Conservation (phyloP, 1,284 basidiomycete genomes). For the Wallemia ichthyophaga region DNA sequence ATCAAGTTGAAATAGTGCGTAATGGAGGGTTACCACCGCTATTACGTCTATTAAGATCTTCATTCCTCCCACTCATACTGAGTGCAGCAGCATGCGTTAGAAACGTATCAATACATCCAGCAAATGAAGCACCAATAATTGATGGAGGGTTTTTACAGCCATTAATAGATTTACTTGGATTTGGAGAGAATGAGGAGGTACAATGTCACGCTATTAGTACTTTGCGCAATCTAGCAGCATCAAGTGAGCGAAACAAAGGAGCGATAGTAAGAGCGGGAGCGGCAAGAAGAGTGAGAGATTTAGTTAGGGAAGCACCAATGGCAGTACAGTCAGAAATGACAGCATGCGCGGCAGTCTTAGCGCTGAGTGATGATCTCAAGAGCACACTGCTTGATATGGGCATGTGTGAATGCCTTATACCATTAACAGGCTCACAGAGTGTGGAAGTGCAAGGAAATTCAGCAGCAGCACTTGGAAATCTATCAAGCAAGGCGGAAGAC, state of each 20-base stretch:
- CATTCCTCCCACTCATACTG: conserved; percentile 92
- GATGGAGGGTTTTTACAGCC: conserved; percentile 92
- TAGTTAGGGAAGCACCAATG: conserved; percentile 79
- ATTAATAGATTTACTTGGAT: conserved; percentile 77
- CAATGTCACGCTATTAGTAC: conserved; percentile 99
- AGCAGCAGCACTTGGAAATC: conserved; percentile 84
- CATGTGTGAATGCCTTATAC: conserved; percentile 88
- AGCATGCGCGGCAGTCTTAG: conserved; percentile 82
- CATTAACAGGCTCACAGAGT: conserved; percentile 76
- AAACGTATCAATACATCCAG: conserved; percentile 94
- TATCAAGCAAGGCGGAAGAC: conserved; percentile 91
- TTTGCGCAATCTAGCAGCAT: conserved; percentile 80
- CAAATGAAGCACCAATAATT: conserved; percentile 97
- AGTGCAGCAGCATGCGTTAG: conserved; percentile 96
- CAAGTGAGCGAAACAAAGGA: conserved; percentile 92
- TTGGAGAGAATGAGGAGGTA: conserved; percentile 97
- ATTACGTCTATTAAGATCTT: conserved; percentile 77
- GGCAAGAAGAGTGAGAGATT: conserved; percentile 88
- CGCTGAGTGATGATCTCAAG: conserved; percentile 78
- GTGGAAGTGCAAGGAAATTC: conserved; percentile 98
- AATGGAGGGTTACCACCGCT: conserved; percentile 76
- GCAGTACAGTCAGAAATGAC: conserved; percentile 99
- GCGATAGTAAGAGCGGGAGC: conserved; percentile 96
- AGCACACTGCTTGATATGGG: conserved; percentile 90
- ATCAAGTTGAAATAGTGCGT: conserved; percentile 94